phyloP scores from a whole-genome alignment of 495 filamentous ascomycete genomes.

The Aspergillus bertholletiae region DNA sequence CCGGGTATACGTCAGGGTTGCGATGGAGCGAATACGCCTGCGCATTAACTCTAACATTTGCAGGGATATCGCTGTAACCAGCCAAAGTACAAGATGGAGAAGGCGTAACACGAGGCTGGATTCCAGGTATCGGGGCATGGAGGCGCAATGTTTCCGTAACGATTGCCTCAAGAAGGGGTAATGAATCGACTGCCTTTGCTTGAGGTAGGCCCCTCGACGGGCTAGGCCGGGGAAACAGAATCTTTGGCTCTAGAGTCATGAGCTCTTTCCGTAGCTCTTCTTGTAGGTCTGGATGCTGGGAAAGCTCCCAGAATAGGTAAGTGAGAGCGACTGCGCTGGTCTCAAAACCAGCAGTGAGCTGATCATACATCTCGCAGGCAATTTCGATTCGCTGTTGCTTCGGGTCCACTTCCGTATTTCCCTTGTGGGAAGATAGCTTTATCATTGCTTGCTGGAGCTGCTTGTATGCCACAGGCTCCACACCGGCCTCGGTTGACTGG shows the following conservation, averaged over 20 bases:
- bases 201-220: constrained; percentile 36
- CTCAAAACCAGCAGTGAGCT: constrained; percentile 75
- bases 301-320: constrained; percentile 68
- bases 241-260: constrained; percentile 40
- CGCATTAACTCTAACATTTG: constrained; percentile 64
- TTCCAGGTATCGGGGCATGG: constrained; percentile 70
- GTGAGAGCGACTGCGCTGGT: constrained; percentile 71
- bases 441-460: constrained; percentile 40
- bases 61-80: constrained; percentile 52
- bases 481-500: constrained; percentile 23
- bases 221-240: constrained; percentile 21
- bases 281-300: constrained; percentile 53
- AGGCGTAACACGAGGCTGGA: constrained; percentile 72
- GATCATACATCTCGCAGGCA: constrained; percentile 71
- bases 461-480: constrained; percentile 45
- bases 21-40: constrained; percentile 71
- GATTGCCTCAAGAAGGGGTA: constrained; percentile 71
- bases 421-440: constrained; percentile 28
- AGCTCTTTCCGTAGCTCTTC: constrained; percentile 58
- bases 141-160: constrained; percentile 73
- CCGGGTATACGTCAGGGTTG: constrained; percentile 56
- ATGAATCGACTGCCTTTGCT: constrained; percentile 63
- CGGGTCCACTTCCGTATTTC: constrained; percentile 11
- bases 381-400: constrained; percentile 46
- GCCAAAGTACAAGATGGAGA: constrained; percentile 48